Base-by-base conservation (phyloP, 176 grass and related monocot genomes). In the Avena eriantha region DNA sequence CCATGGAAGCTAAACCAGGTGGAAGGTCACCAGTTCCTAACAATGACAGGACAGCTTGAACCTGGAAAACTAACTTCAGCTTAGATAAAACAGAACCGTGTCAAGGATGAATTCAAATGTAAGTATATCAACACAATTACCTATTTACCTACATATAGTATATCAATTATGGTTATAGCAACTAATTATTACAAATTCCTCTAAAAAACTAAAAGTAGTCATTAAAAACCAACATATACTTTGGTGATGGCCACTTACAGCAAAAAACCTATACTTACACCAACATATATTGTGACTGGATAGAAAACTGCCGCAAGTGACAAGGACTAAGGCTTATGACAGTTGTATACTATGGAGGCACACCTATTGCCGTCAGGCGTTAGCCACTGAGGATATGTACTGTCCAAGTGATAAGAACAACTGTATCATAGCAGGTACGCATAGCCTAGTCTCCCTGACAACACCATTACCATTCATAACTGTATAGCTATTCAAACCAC, bases 41-140 rank as follows among this genome's bases (percentile, higher is more conserved):
- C 71, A 97, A 50, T 31, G 95, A 84, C 13, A 97, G 83, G 31
- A 95, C 95, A 82, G 95, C 85, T 91, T 97, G 91, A 86, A 97
- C 95, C 93, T 97, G 93, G 43, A 86, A 67, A 90, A 88, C 4
- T 48, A 69, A 69, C 10, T 89, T 82, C 35, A 23, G 45, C 54
- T 88, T 63, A 76, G 46, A 55, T 78, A 80, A 59, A 76, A 78
- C 18, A 55, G 9, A 48, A 46, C 11, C 4, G 0, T 35, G 14
- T 24, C 60, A 66, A 48, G 54, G 56, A 83, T 45, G 47, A 74
- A 68, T 66, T 60, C 10, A 84, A 50, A 36, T 19, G 14, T 67
- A 15, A 61, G 57, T 47, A 18, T 2, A 23, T 41, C 18, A 79
- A 14, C 56, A 83, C 3, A 86, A 56, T 79, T 73, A 26, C 24